Evolutionary conservation across 768 basidiomycete genomes (phyloP).

Genomic region (Mycena rosella): DNA sequence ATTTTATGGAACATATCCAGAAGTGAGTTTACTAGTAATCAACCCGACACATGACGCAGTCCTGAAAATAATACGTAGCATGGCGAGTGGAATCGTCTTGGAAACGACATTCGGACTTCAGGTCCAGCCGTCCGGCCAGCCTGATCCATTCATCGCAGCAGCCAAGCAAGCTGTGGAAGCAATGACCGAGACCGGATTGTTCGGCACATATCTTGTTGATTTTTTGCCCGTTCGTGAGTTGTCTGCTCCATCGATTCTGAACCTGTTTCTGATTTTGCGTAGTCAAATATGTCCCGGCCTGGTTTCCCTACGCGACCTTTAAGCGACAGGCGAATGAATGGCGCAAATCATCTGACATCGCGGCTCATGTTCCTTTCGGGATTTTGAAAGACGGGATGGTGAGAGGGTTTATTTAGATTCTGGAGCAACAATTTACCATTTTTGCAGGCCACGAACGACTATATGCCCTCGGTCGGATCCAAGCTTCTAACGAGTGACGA

Average conservation of each 20-base stretch:
- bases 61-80: constrained; percentile 11
- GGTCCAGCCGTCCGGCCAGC: constrained; percentile 36
- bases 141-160: constrained; percentile 38
- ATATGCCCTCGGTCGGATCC: constrained; percentile 25
- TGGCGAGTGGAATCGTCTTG: constrained; percentile 34
- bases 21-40: constrained; percentile 24
- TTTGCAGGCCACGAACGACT: constrained; percentile 21
- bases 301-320: constrained; percentile 28
- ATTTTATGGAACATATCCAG: constrained; percentile 36
- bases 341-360: constrained; percentile 26
- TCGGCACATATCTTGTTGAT: constrained; percentile 40
- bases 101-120: constrained; percentile 39
- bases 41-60: not conserved
- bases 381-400: constrained; percentile 24
- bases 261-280: not conserved
- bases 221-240: constrained; percentile 34
- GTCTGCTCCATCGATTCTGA: not conserved
- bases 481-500: constrained; percentile 15
- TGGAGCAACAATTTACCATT: not conserved
- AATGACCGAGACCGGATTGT: constrained; percentile 32
- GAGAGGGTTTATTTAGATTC: not conserved
- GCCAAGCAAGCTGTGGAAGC: constrained; percentile 36
- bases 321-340: constrained; percentile 25
- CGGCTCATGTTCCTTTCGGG: constrained; percentile 26
- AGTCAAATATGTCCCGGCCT: constrained; percentile 31